Percentiles rank a stretch among this genome's conserved stretches.
Evolutionary conservation across 2,329 filamentous ascomycete genomes (phyloP).

Genomic region (Camillea tinctor): DNA sequence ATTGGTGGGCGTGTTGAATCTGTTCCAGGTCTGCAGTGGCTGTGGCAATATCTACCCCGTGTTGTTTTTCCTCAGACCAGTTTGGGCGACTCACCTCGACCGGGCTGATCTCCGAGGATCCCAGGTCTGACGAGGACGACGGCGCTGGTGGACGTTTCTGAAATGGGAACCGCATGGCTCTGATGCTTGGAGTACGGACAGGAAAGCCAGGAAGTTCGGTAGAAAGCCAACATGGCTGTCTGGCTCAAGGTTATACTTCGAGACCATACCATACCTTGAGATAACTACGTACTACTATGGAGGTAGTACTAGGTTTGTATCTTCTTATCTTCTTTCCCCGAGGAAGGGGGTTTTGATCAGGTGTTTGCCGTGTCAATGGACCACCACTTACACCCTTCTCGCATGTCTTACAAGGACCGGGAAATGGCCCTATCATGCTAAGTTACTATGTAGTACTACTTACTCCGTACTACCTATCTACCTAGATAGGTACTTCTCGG

Average conservation of each 20-base stretch:
- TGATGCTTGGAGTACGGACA: neutral
- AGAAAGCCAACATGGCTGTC: no score
- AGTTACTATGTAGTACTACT: no score
- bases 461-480: no score
- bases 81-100: conserved; percentile 10
- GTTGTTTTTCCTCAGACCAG: conserved; percentile 20
- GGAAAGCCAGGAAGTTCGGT: neutral
- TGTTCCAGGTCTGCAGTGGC: conserved; percentile 29
- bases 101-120: conserved; percentile 13
- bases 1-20: conserved; percentile 34
- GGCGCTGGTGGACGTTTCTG: conserved; percentile 1
- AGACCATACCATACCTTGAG: neutral
- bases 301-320: no score
- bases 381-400: no score
- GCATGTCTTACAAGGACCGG: neutral
- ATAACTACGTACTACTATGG: no score
- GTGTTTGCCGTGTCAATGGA: neutral
- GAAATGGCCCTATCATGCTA: conserved; percentile 8
- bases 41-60: conserved; percentile 18
- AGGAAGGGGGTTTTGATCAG: no score
- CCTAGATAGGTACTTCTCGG: no score
- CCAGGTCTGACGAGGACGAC: neutral
- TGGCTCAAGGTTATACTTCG: neutral
- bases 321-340: neutral
- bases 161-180: conserved; percentile 10